These are phyloP conservation scores for Curvularia lunata DNA, from an alignment of 2,329 filamentous ascomycete species.

Conservation along the genomic window DNA sequence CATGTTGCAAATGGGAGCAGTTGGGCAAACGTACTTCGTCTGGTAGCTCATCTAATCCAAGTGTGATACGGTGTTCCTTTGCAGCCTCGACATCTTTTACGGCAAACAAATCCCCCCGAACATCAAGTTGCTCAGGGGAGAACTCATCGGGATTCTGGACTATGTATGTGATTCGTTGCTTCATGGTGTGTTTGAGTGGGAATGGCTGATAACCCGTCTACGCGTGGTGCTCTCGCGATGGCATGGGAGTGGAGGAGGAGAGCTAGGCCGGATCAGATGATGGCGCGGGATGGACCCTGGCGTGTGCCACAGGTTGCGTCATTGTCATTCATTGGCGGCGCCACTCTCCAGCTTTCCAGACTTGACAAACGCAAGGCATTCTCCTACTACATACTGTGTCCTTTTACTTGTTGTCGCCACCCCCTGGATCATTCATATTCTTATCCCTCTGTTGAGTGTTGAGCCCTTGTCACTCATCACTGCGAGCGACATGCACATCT, in stretches of 20 bases:
- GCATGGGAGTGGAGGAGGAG: background rate
- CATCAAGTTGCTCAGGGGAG: conserved; percentile 66
- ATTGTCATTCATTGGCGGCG: conserved; percentile 13
- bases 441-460: background rate
- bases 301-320: conserved; percentile 8
- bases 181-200: conserved; percentile 56
- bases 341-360: conserved; percentile 17
- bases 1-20: background rate
- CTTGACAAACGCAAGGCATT: conserved; percentile 12
- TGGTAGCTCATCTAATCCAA: conserved; percentile 76
- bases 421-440: conserved; percentile 5
- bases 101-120: conserved; percentile 58
- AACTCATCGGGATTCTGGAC: conserved; percentile 70
- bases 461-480: background rate
- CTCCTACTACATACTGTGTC: conserved; percentile 31
- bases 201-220: background rate
- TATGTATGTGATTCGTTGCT: conserved; percentile 77
- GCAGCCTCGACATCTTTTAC: conserved; percentile 69
- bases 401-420: conserved; percentile 33
- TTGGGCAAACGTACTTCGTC: conserved; percentile 56
- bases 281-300: conserved; percentile 1
- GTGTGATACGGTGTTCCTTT: conserved; percentile 79
- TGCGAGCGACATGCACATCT: conserved; percentile 37
- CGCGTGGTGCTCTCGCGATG: conserved; percentile 13
- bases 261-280: conserved; percentile 1